Percentiles rank a stretch among this genome's conserved stretches.
These are phyloP conservation scores for Globisporangium cylindrosporum DNA, from an alignment of 352 stramenopile species.

Conservation along the genomic window DNA sequence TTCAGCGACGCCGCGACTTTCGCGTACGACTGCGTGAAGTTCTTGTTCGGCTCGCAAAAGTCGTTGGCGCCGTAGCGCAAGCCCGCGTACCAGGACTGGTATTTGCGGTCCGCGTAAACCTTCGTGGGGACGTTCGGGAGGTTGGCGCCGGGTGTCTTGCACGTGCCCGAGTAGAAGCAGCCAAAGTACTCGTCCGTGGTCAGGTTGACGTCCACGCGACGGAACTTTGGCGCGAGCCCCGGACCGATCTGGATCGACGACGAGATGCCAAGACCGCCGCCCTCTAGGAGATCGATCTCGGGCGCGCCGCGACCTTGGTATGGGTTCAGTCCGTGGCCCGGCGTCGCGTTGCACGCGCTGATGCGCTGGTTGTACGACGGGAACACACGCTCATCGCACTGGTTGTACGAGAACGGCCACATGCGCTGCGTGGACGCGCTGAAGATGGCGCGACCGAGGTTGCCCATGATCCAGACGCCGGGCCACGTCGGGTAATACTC, in stretches of 20 bases:
- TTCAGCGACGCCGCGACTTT: conserved; percentile 43
- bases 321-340: conserved; percentile 91
- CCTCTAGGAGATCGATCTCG: conserved; percentile 96
- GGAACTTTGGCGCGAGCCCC: conserved; percentile 51
- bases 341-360: conserved; percentile 88
- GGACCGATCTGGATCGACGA: conserved; percentile 77
- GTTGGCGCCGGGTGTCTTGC: conserved; percentile 49
- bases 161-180: conserved; percentile 45
- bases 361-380: conserved; percentile 65
- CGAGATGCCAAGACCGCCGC: conserved; percentile 56
- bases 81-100: conserved; percentile 55
- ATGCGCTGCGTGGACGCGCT: conserved; percentile 91
- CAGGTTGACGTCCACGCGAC: conserved; percentile 32
- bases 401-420: conserved; percentile 95
- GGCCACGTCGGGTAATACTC: conserved; percentile 87
- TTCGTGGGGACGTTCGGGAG: conserved; percentile 47
- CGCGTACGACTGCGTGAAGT: conserved; percentile 38
- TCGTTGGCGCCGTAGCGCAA: conserved; percentile 61
- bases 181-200: conserved; percentile 24
- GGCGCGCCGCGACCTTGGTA: conserved; percentile 88
- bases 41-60: conserved; percentile 32
- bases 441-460: conserved; percentile 94
- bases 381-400: conserved; percentile 89
- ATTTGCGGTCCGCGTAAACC: conserved; percentile 34
- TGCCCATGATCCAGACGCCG: conserved; percentile 95